A percentile compares a stretch with the other conserved stretches of the same genome.
phyloP scores from a whole-genome alignment of 495 filamentous ascomycete genomes.

The Daldinia decipiens region DNA sequence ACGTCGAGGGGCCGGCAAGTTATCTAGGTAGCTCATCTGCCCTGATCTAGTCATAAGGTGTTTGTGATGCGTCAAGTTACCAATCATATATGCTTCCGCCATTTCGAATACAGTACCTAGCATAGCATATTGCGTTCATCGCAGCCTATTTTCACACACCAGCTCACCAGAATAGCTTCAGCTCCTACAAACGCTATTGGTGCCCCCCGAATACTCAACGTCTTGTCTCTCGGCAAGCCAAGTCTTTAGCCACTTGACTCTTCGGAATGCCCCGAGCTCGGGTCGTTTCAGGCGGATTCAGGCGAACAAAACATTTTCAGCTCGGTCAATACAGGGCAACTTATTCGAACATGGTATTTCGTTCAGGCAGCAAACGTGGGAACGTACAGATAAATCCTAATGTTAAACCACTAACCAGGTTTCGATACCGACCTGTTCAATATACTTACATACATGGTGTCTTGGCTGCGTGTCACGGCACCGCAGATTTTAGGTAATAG shows the following conservation, averaged over 20 bases:
- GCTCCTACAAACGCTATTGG: too few species aligned
- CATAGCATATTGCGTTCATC: slow-evolving; percentile 3
- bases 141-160: background rate
- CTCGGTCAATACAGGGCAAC: slow-evolving; percentile 2
- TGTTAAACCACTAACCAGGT: slow-evolving; percentile 17
- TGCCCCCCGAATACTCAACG: background rate
- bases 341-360: slow-evolving; percentile 5
- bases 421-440: slow-evolving; percentile 28
- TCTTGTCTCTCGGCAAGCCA: background rate
- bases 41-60: background rate
- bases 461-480: slow-evolving; percentile 42
- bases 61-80: background rate
- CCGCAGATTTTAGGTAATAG: slow-evolving; percentile 39
- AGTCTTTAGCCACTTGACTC: background rate
- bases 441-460: slow-evolving; percentile 15
- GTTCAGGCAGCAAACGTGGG: slow-evolving; percentile 32
- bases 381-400: slow-evolving; percentile 25
- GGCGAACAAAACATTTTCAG: slow-evolving; percentile 6
- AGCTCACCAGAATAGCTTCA: too few species aligned
- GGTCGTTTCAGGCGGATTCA: slow-evolving; percentile 12
- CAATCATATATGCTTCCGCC: slow-evolving; percentile 20
- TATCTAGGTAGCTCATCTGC: background rate
- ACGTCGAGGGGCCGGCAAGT: background rate
- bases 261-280: background rate
- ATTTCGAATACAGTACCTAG: slow-evolving; percentile 8